Evolutionary conservation across 192 early-diverging fungal species (phyloP), one percentile per base, ranked within the genome.

Genomic region (Anaeromyces robustus): DNA sequence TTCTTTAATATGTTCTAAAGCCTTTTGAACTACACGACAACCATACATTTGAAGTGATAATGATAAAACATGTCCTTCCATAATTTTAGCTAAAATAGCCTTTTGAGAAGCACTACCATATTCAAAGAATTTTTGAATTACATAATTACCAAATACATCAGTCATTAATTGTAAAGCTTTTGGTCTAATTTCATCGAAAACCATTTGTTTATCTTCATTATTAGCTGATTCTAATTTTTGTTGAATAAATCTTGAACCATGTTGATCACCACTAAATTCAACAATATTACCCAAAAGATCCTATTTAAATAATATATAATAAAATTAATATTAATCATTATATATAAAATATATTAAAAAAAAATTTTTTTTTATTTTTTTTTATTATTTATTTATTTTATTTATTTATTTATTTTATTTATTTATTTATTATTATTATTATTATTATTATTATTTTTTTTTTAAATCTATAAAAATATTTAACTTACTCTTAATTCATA

Each of bases 111-210:
- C 29, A 80, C n/a, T 30, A 80, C 96, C 97, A 84, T 99, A 95
- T 87, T 99, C 97, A 89, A 99, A 99, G 86, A 99, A 97, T 87
- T 98, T 99, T 88, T 99, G 97, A 78, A 99, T 94, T 78, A 99
- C 97, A 83, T 99, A 99, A 90, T 99, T 99, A 77, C 97, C 97
- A 94, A 99, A 99, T 0, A 99, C 97, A 82, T 99, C 97, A 12
- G 96, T 97, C 96, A 97, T 99, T 79, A 99, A 86, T 82, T 97
- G 95, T 77, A 96, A 87, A 0, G 94, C 92, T 80, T 93, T 92
- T 11, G 95, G 95, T 80, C 95, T 86, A 77, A 99, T 94, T 84
- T 99, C 97, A 29, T 95, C 94, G 89, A 99, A 99, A 77, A 99
- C 96, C 78, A 95, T 87, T 86, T 97, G 93, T 87, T 97, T 98